Evolutionary conservation across 2,329 filamentous ascomycete species (phyloP).

Genomic region (Trichoderma gracile): DNA sequence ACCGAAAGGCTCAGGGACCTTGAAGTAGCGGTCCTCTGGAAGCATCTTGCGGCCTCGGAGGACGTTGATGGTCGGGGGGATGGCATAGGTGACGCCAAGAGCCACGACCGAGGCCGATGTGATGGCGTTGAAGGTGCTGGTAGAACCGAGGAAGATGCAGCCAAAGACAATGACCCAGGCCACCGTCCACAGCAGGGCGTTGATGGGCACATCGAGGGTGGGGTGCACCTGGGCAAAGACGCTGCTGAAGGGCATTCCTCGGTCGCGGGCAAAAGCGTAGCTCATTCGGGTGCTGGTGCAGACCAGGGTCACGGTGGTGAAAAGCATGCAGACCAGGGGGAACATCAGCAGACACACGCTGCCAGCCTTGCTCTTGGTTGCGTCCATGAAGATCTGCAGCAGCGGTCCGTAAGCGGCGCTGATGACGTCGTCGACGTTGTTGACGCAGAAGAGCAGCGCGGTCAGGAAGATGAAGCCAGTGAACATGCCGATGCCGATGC

Average conservation of each 20-base stretch:
- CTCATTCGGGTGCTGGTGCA: constrained; percentile 67
- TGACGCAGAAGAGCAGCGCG: constrained; percentile 64
- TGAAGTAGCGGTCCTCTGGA: constrained; percentile 50
- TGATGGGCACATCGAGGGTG: constrained; percentile 64
- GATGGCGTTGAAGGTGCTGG: constrained; percentile 69
- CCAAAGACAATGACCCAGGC: constrained; percentile 67
- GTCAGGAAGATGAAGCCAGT: constrained; percentile 65
- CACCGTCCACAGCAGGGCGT: constrained; percentile 63
- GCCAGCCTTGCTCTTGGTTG: constrained; percentile 62
- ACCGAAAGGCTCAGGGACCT: constrained; percentile 39
- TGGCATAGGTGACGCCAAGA: constrained; percentile 72
- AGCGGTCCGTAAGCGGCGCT: constrained; percentile 58
- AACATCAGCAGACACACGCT: constrained; percentile 67
- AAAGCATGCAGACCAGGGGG: constrained; percentile 64
- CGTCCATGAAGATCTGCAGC: constrained; percentile 64
- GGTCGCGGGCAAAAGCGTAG: constrained; percentile 65
- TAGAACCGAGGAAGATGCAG: constrained; percentile 67
- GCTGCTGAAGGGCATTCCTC: constrained; percentile 64
- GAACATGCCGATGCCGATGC: constrained; percentile 62
- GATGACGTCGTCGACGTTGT: constrained; percentile 59
- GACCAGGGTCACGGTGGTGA: constrained; percentile 65
- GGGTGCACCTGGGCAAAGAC: constrained; percentile 64
- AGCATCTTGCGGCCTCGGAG: constrained; percentile 66
- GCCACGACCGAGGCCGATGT: constrained; percentile 72
- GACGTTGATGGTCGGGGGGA: constrained; percentile 70